Conservation (phyloP, 768 basidiomycete genomes). For the Mycena leptocephala region DNA sequence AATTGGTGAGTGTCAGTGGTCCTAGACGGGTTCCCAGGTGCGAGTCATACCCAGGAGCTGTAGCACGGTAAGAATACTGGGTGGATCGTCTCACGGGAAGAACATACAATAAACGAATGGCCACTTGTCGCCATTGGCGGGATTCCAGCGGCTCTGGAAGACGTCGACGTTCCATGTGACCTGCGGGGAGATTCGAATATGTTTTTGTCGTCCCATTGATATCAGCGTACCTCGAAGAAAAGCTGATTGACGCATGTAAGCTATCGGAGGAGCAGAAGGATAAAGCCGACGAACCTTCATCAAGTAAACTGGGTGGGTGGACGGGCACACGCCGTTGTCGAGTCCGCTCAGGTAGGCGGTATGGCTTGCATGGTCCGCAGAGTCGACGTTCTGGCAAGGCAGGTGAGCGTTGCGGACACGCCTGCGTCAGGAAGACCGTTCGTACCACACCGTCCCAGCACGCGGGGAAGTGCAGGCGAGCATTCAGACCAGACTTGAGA, state of each 20-base stretch:
- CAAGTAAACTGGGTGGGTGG: slow-evolving; percentile 53
- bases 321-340: slow-evolving; percentile 51
- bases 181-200: too few relatives aligned
- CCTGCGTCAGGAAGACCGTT: slow-evolving; percentile 56
- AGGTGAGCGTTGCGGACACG: slow-evolving; percentile 49
- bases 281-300: slow-evolving; percentile 44
- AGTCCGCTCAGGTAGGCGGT: slow-evolving; percentile 13
- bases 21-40: background rate
- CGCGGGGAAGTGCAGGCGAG: slow-evolving; percentile 33
- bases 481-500: background rate
- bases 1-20: background rate
- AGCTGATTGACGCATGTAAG: background rate
- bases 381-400: background rate
- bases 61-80: too few relatives aligned
- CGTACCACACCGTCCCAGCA: slow-evolving; percentile 55
- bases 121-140: slow-evolving; percentile 48
- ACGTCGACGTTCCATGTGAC: slow-evolving; percentile 57
- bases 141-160: slow-evolving; percentile 54
- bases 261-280: background rate
- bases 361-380: background rate
- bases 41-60: slow-evolving; percentile 55
- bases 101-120: slow-evolving; percentile 55
- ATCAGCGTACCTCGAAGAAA: slow-evolving; percentile 40
- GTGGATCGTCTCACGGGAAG: too few relatives aligned
- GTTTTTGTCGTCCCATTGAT: too few relatives aligned